Conservation (phyloP, 169 alveolate genomes). For the Plasmodium vivax region DNA sequence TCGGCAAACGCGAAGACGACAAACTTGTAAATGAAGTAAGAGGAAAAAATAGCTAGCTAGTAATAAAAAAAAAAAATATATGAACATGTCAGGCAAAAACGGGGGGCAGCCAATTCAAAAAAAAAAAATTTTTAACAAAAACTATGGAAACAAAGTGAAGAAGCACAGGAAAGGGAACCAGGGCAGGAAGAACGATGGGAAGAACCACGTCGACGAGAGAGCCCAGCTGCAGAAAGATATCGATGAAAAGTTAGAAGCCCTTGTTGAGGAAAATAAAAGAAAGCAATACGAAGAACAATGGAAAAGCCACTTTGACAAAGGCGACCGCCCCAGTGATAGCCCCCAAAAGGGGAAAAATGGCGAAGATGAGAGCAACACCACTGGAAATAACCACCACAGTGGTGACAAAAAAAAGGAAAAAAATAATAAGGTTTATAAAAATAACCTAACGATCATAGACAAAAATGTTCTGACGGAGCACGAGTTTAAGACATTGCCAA, state of each 20-base stretch:
- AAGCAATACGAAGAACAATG: constrained; percentile 47
- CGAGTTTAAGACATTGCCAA: constrained; percentile 42
- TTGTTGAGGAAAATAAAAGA: constrained; percentile 67
- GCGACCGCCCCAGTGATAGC: not conserved
- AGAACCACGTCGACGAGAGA: constrained; percentile 28
- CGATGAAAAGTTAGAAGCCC: constrained; percentile 31
- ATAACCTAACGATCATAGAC: constrained; percentile 62
- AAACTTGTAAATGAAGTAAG: not conserved
- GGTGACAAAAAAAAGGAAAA: constrained; percentile 1
- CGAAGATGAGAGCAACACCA: not conserved
- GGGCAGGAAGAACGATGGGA: not conserved
- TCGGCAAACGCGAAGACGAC: not conserved
- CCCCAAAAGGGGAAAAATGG: not conserved
- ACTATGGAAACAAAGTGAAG: constrained; percentile 26
- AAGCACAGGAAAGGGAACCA: constrained; percentile 10
- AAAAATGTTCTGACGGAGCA: constrained; percentile 44
- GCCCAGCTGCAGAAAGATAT: constrained; percentile 44
- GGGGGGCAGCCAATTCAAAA: not conserved
- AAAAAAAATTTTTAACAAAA: constrained; percentile 31
- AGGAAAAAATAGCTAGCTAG: not conserved
- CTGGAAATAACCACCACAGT: not conserved
- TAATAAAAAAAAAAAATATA: not conserved
- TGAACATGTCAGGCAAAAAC: constrained; percentile 22
- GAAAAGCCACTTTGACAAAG: constrained; percentile 8
- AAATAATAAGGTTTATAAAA: constrained; percentile 1